Conservation (phyloP, 257 asterid genomes). For the Ilex aquifolium region DNA sequence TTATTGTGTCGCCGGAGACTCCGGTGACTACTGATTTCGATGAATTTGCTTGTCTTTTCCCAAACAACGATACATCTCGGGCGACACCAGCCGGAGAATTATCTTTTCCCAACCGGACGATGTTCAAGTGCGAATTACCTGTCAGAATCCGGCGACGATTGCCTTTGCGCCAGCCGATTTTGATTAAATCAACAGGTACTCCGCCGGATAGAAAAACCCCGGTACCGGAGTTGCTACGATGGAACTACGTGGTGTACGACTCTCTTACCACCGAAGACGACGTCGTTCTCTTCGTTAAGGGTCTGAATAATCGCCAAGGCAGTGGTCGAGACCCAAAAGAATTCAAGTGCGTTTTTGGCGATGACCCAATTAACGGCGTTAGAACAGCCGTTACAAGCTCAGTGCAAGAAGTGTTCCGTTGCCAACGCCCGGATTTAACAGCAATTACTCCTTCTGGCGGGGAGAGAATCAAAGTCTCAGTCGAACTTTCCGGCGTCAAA, state of each 20-base stretch:
- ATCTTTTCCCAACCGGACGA: not conserved
- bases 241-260: not conserved
- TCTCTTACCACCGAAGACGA: not conserved
- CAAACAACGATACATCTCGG: not conserved
- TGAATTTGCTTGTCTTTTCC: not conserved
- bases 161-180: not conserved
- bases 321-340: not conserved
- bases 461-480: constrained; percentile 31
- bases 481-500: constrained; percentile 40
- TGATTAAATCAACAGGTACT: not conserved
- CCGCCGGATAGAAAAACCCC: not conserved
- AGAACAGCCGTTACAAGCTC: constrained; percentile 45
- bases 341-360: not conserved
- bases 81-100: not conserved
- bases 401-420: constrained; percentile 82
- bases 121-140: not conserved
- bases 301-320: not conserved
- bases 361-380: not conserved
- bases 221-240: not conserved
- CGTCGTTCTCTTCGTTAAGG: not conserved
- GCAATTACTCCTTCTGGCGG: constrained; percentile 6
- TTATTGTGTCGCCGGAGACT: not conserved
- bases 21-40: not conserved
- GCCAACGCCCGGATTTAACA: constrained; percentile 36
- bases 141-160: not conserved